Conservation (phyloP, 768 basidiomycete species). For the Leccinum boreale region DNA sequence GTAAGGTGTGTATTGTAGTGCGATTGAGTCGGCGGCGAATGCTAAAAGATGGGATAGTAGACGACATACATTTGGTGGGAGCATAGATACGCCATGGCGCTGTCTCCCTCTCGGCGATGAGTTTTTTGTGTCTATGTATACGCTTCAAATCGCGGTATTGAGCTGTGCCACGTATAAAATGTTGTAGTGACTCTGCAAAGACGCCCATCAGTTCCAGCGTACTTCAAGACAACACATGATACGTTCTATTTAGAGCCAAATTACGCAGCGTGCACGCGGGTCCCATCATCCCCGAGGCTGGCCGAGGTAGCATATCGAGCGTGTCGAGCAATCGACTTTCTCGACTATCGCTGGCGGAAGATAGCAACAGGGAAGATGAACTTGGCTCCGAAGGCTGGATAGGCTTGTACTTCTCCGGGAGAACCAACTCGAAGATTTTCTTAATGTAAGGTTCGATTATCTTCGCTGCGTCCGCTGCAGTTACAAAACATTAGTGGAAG, state of each 20-base stretch:
- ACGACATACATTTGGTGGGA: neutral
- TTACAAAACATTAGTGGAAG: neutral
- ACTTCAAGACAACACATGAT: neutral
- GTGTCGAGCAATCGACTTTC: neutral
- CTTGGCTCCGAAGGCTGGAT: neutral
- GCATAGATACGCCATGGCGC: neutral
- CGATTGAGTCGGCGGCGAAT: neutral
- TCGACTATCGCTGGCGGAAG: neutral
- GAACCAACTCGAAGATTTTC: neutral
- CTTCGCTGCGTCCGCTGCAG: neutral
- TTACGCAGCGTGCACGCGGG: neutral
- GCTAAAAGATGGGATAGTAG: neutral
- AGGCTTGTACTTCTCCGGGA: neutral
- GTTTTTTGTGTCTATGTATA: neutral
- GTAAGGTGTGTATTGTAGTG: neutral
- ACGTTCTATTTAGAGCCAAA: neutral
- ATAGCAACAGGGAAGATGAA: too few relatives aligned
- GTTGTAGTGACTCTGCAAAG: neutral
- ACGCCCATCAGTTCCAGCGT: neutral
- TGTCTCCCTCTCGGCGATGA: neutral
- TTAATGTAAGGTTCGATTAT: neutral
- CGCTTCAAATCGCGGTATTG: neutral
- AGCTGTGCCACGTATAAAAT: neutral
- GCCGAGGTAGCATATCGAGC: neutral
- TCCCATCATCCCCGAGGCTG: constrained; percentile 20